Conservation (phyloP, 1,284 basidiomycete genomes). For the Pseudozyma tsukubaensis region DNA sequence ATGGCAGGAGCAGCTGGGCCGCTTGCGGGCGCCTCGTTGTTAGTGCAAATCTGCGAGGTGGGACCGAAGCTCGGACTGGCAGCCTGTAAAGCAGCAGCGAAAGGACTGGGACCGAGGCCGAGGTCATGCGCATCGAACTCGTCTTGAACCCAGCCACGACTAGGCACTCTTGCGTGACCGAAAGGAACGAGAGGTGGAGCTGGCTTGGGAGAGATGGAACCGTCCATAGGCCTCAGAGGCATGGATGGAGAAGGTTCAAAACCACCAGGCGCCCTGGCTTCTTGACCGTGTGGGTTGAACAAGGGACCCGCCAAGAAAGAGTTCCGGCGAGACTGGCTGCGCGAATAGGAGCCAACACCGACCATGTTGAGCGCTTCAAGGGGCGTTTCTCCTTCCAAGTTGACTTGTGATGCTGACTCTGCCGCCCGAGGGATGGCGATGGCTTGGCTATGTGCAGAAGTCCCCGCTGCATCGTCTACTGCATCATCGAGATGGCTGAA, state of each 20-base stretch:
- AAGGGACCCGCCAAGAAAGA: conserved; percentile 42
- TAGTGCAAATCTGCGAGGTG: conserved; percentile 5
- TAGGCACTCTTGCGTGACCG: background rate
- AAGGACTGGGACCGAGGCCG: conserved; percentile 43
- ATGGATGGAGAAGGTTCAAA: background rate
- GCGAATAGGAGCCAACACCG: conserved; percentile 53
- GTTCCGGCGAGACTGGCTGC: conserved; percentile 52
- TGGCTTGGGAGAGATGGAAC: background rate
- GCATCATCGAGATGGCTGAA: background rate
- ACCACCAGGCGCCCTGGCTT: background rate
- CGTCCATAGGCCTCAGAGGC: background rate
- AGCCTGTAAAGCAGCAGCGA: conserved; percentile 39
- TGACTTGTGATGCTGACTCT: too few relatives aligned
- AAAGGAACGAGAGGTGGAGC: conserved; percentile 2
- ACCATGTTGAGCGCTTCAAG: conserved; percentile 37
- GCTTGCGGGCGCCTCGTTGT: conserved; percentile 1
- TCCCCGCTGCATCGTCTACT: too few relatives aligned
- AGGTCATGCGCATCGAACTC: conserved; percentile 39
- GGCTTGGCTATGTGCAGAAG: background rate
- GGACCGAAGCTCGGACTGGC: conserved; percentile 20
- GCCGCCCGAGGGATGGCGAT: too few relatives aligned
- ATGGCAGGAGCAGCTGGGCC: conserved; percentile 15
- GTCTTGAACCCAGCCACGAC: conserved; percentile 28
- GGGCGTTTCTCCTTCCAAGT: background rate
- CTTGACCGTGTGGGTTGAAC: conserved; percentile 17